phyloP scores from a whole-genome alignment of 2,329 filamentous ascomycete genomes.

The Rutstroemia sp. region DNA sequence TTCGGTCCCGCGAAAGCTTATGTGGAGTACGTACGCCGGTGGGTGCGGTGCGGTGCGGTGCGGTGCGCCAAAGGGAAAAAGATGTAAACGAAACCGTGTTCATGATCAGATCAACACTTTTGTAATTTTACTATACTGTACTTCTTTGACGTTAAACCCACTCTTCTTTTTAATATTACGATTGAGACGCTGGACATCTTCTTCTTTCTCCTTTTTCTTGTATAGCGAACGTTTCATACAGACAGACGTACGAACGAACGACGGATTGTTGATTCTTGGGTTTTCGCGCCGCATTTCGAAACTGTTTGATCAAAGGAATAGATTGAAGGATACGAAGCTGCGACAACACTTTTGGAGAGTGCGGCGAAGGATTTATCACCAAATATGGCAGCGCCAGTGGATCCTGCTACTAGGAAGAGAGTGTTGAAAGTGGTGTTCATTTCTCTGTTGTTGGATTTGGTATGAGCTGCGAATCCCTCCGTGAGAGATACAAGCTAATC shows the following conservation, averaged over 20 bases:
- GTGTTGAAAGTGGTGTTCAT: conserved; percentile 84
- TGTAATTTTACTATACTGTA: no score
- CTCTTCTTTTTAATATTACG: no score
- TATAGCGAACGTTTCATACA: no score
- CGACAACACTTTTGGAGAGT: not conserved
- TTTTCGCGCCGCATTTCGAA: no score
- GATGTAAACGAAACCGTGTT: not conserved
- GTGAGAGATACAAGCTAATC: conserved; percentile 5
- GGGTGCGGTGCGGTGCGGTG: not conserved
- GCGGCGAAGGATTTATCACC: not conserved
- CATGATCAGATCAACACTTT: not conserved
- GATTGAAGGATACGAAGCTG: not conserved
- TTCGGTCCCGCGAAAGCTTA: not conserved
- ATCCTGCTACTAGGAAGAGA: conserved; percentile 59
- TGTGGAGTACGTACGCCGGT: not conserved
- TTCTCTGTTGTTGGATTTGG: conserved; percentile 82
- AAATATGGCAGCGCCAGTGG: conserved; percentile 34
- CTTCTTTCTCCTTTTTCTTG: no score
- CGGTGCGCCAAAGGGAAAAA: not conserved
- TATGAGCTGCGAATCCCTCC: conserved; percentile 37
- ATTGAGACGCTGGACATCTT: no score
- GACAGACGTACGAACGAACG: no score
- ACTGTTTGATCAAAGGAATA: no score
- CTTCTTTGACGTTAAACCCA: no score
- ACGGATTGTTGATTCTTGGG: no score